These are phyloP conservation scores for Chytriomyces confervae DNA, from an alignment of 192 early-diverging fungal genomes.

Conservation along the genomic window DNA sequence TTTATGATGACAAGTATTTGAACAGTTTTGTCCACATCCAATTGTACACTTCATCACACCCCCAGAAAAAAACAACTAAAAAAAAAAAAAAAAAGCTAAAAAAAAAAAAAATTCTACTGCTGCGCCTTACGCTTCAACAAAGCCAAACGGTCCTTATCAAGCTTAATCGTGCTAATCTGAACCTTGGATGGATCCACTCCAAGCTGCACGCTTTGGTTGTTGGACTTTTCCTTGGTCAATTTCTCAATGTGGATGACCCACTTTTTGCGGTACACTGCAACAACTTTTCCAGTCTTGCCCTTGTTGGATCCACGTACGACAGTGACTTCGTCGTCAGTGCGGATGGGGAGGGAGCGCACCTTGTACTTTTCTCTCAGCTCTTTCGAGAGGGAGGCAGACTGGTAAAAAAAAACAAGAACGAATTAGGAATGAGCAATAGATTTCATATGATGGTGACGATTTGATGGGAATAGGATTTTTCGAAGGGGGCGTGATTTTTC, in stretches of 20 bases:
- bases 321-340: slow-evolving; percentile 97
- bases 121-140: slow-evolving; percentile 87
- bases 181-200: slow-evolving; percentile 99
- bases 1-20: too few relatives aligned
- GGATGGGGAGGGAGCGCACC: slow-evolving; percentile 93
- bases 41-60: too few relatives aligned
- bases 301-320: slow-evolving; percentile 95
- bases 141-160: slow-evolving; percentile 94
- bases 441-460: too few relatives aligned
- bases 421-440: not conserved
- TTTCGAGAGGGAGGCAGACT: slow-evolving; percentile 88
- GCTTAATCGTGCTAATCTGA: slow-evolving; percentile 90
- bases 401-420: not conserved
- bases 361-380: slow-evolving; percentile 97
- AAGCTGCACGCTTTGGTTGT: slow-evolving; percentile 88
- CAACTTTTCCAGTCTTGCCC: slow-evolving; percentile 97
- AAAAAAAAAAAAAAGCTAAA: too few relatives aligned
- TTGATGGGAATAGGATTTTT: too few relatives aligned
- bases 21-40: too few relatives aligned
- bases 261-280: slow-evolving; percentile 97
- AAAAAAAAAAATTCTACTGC: too few relatives aligned
- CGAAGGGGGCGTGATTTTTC: too few relatives aligned
- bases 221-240: slow-evolving; percentile 95
- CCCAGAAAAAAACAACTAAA: too few relatives aligned
- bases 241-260: slow-evolving; percentile 99